Percentiles rank a stretch among this genome's conserved stretches.
phyloP scores from a whole-genome alignment of 2,329 filamentous ascomycete genomes.

The Cladophialophora carrionii region DNA sequence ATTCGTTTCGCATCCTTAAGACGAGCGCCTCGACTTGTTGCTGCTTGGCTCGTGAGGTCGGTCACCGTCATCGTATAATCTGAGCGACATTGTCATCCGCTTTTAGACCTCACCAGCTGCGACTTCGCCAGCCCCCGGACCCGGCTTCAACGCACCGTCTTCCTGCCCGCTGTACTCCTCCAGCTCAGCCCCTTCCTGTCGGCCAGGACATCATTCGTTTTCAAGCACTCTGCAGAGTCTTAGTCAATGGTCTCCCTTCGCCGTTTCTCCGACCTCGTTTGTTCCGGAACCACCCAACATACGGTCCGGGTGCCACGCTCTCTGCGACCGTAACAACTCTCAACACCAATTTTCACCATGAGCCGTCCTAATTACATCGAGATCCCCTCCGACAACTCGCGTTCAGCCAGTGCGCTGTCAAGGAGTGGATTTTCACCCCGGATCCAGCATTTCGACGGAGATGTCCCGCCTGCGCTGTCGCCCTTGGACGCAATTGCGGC shows the following conservation, averaged over 20 bases:
- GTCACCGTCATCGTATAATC: conserved; percentile 20
- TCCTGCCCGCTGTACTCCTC: background rate
- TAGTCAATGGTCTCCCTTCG: conserved; percentile 21
- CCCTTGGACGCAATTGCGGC: conserved; percentile 93
- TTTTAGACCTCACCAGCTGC: conserved; percentile 5
- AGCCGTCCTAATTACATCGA: conserved; percentile 61
- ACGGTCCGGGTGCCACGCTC: background rate
- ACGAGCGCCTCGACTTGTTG: background rate
- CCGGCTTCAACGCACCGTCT: background rate
- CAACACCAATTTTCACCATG: conserved; percentile 6
- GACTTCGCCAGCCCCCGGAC: conserved; percentile 3
- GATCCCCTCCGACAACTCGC: conserved; percentile 47
- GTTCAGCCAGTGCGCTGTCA: conserved; percentile 43
- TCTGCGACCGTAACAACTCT: background rate
- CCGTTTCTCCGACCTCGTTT: conserved; percentile 7
- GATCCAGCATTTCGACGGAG: conserved; percentile 71
- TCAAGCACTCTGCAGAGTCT: conserved; percentile 2
- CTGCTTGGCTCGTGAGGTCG: conserved; percentile 2
- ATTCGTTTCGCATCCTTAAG: conserved; percentile 9
- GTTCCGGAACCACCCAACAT: conserved; percentile 7
- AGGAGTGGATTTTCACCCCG: conserved; percentile 69
- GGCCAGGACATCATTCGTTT: background rate
- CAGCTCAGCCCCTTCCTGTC: conserved; percentile 21
- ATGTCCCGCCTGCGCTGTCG: conserved; percentile 85
- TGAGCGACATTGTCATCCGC: conserved; percentile 4